Conservation (phyloP, 768 basidiomycete species). For the Russula olivacea region DNA sequence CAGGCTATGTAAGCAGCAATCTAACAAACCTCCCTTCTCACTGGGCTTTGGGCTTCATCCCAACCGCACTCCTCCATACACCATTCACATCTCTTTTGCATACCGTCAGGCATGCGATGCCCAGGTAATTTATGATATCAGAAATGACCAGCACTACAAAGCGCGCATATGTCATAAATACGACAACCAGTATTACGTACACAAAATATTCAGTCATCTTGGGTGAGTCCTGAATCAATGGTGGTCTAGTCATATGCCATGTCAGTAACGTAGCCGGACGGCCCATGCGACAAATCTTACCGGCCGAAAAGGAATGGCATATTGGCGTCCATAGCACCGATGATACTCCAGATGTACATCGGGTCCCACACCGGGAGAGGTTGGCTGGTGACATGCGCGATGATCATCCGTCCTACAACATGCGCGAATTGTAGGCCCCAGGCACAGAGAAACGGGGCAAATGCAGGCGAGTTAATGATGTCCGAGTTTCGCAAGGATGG, state of each 20-base stretch:
- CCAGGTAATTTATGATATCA: conserved; percentile 86
- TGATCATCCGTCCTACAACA: conserved; percentile 87
- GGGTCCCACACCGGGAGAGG: conserved; percentile 84
- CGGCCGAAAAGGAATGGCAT: conserved; percentile 57
- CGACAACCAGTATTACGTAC: conserved; percentile 59
- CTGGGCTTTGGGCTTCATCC: conserved; percentile 22
- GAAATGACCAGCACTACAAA: conserved; percentile 79
- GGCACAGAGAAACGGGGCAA: conserved; percentile 83
- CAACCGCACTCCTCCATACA: conserved; percentile 44
- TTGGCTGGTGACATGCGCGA: conserved; percentile 83
- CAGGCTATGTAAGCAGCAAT: neutral
- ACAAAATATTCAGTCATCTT: conserved; percentile 65
- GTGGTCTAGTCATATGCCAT: conserved; percentile 38
- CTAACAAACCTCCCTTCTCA: conserved; percentile 13
- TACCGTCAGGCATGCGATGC: conserved; percentile 93
- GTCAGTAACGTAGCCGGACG: neutral
- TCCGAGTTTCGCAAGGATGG: conserved; percentile 53
- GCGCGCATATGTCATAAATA: conserved; percentile 63
- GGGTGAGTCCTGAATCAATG: conserved; percentile 68
- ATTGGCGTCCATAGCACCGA: conserved; percentile 82
- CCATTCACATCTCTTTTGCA: conserved; percentile 72
- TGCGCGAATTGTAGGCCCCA: conserved; percentile 94
- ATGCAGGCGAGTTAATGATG: conserved; percentile 70
- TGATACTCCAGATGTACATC: conserved; percentile 76
- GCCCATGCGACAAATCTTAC: conserved; percentile 37